Conservation (phyloP, 495 filamentous ascomycete genomes). For the Penicillium malachiteum region DNA sequence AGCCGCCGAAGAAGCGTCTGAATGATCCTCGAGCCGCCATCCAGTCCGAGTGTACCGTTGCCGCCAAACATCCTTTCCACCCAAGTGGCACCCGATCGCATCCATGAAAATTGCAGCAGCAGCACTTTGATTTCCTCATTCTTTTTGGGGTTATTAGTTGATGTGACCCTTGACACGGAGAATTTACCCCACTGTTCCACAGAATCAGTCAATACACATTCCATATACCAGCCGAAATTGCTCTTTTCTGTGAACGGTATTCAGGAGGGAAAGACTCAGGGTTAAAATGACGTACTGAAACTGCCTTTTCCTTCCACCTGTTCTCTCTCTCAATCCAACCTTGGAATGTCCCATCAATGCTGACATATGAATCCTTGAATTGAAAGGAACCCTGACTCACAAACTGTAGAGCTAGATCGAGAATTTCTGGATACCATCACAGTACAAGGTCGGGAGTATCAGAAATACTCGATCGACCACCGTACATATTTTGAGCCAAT, state of each 20-base stretch:
- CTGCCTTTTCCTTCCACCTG: neutral
- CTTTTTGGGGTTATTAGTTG: slow-evolving; percentile 13
- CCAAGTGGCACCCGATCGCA: slow-evolving; percentile 21
- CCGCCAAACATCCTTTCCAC: slow-evolving; percentile 17
- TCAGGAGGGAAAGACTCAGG: slow-evolving; percentile 3
- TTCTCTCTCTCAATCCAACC: slow-evolving; percentile 6
- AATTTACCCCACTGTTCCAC: slow-evolving; percentile 21
- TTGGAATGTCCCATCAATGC: slow-evolving; percentile 5
- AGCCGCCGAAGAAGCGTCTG: slow-evolving; percentile 25
- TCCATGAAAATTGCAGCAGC: slow-evolving; percentile 20
- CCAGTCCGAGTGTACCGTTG: slow-evolving; percentile 17
- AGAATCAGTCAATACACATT: slow-evolving; percentile 14
- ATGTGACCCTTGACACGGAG: slow-evolving; percentile 17
- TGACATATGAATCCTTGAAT: slow-evolving; percentile 17
- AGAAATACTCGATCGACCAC: slow-evolving; percentile 71
- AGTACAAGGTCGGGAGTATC: slow-evolving; percentile 69
- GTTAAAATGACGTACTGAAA: slow-evolving; percentile 37
- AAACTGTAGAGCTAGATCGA: slow-evolving; percentile 57
- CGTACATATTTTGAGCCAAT: slow-evolving; percentile 75
- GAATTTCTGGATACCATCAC: slow-evolving; percentile 60
- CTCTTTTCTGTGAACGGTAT: slow-evolving; percentile 8
- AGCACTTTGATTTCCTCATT: slow-evolving; percentile 11
- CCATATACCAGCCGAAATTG: slow-evolving; percentile 12
- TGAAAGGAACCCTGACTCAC: slow-evolving; percentile 48
- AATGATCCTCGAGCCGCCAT: slow-evolving; percentile 31